Evolutionary conservation across 345 rosid genomes (phyloP).

Genomic region (Corymbia maculata): DNA sequence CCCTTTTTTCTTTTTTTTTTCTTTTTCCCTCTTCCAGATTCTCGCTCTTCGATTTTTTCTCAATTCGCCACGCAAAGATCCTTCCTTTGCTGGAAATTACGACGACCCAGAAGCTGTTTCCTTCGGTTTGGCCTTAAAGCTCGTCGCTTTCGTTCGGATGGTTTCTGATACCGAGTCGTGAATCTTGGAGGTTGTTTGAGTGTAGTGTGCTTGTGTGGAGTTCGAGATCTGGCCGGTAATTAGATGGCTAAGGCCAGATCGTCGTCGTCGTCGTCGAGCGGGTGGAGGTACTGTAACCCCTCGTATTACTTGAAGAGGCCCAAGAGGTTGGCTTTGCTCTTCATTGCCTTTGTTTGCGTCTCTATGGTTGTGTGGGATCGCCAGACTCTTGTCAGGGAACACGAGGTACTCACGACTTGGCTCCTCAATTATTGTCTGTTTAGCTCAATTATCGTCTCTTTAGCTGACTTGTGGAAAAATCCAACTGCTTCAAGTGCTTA

Average conservation of each 20-base stretch:
- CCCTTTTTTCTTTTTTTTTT: not conserved
- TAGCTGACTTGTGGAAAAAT: not conserved
- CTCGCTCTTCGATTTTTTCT: not conserved
- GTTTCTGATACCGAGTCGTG: not conserved
- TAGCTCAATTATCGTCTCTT: not conserved
- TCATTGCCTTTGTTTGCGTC: slow-evolving; percentile 54
- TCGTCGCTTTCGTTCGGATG: not conserved
- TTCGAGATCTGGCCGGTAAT: not conserved
- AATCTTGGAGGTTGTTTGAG: not conserved
- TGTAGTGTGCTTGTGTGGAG: not conserved
- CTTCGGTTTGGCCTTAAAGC: not conserved
- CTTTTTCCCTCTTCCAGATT: not conserved
- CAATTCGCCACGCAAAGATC: not conserved
- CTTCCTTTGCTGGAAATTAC: not conserved
- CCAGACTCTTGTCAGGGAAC: slow-evolving; percentile 61
- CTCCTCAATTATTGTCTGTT: not conserved
- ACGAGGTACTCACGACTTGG: slow-evolving; percentile 33
- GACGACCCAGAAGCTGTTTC: not conserved
- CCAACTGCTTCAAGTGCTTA: not conserved
- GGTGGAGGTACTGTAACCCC: slow-evolving; percentile 60
- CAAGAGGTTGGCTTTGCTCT: slow-evolving; percentile 57
- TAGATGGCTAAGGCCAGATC: slow-evolving; percentile 24
- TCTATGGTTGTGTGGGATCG: slow-evolving; percentile 80
- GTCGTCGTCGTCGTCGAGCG: slow-evolving; percentile 18
- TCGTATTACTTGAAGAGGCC: slow-evolving; percentile 70